Base-by-base conservation (phyloP, 768 basidiomycete species). In the Russula virescens region DNA sequence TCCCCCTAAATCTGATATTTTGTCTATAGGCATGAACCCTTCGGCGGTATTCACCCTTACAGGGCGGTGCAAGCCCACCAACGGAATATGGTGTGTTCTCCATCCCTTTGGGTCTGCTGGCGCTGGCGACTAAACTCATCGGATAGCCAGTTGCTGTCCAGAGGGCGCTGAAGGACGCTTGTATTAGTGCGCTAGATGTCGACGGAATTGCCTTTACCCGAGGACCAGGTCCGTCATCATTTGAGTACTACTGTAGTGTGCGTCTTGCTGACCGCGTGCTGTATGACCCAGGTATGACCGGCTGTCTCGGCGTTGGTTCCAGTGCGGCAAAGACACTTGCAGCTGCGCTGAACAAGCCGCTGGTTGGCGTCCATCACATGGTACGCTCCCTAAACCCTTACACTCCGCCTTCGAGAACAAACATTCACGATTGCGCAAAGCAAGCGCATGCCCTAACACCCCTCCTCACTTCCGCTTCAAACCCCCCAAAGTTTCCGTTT, bases 321-420 rank as follows among this genome's bases (percentile, higher is more conserved):
- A 89, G 89, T 63, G 86, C 91, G 7, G 92, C 93, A n/a, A 91
- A 91, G 71, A 83, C 86, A 0, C 76, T 98, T 3, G 93, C 94
- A 0, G 88, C 91, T 0, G 86, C 85, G 0, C 76, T 84, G 14
- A 78, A 81, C 46, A 90, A 93, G 69, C 94, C 94, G 0, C 62
- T 96, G 5, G 82, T 96, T 3, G 94, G 94, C 3, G 91, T 97
- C 7, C 92, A 98, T 74, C 95, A 98, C 69, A 98, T 98, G 95
- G 94, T 93, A 42, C 51, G 77, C 70, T 46, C 31, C 23, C 13
- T n/a, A 9, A 25, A 18, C 4, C 34, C n/a, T 19, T 38, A 2
- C n/a, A 5, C 23, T 35, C 38, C 54, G n/a, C n/a, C 58, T 45
- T 46, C 60, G 40, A 19, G 46, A 21, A 56, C 16, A 51, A 55